Percentiles rank a stretch among this genome's conserved stretches.
These are phyloP conservation scores for Ilex paraguariensis DNA, from an alignment of 305 asterid genomes.

Conservation along the genomic window DNA sequence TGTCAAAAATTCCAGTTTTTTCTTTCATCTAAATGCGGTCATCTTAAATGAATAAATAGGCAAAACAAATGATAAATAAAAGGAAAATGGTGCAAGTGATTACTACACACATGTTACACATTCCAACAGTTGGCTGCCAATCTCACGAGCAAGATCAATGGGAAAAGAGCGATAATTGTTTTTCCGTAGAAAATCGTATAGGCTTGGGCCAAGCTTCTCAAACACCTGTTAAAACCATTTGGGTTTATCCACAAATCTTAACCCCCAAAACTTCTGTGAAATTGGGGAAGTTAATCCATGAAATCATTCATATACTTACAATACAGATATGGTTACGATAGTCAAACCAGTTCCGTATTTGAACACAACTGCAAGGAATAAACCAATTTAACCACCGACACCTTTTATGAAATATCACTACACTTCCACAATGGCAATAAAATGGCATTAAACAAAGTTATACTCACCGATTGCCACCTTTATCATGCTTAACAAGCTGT, in stretches of 20 bases:
- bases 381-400: slow-evolving; percentile 65
- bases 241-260: slow-evolving; percentile 58
- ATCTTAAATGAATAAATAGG: background rate
- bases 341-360: slow-evolving; percentile 99
- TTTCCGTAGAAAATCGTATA: slow-evolving; percentile 97
- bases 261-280: slow-evolving; percentile 56
- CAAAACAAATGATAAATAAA: slow-evolving; percentile 17
- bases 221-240: slow-evolving; percentile 88
- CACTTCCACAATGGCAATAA: too few species aligned
- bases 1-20: background rate
- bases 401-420: background rate
- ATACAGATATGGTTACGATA: slow-evolving; percentile 99
- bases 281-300: slow-evolving; percentile 76
- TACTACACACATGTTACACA: slow-evolving; percentile 98
- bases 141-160: slow-evolving; percentile 95
- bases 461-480: slow-evolving; percentile 78
- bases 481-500: slow-evolving; percentile 83
- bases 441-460: background rate
- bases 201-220: slow-evolving; percentile 99
- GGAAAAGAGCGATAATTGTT: slow-evolving; percentile 97
- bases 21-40: background rate
- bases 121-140: slow-evolving; percentile 98
- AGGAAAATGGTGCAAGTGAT: slow-evolving; percentile 36
- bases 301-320: slow-evolving; percentile 83
- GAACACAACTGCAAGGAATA: slow-evolving; percentile 99